A percentile compares a stretch with the other conserved stretches of the same genome.
Evolutionary conservation across 352 stramenopile genomes (phyloP).

Genomic region (Globisporangium uncinulatum): DNA sequence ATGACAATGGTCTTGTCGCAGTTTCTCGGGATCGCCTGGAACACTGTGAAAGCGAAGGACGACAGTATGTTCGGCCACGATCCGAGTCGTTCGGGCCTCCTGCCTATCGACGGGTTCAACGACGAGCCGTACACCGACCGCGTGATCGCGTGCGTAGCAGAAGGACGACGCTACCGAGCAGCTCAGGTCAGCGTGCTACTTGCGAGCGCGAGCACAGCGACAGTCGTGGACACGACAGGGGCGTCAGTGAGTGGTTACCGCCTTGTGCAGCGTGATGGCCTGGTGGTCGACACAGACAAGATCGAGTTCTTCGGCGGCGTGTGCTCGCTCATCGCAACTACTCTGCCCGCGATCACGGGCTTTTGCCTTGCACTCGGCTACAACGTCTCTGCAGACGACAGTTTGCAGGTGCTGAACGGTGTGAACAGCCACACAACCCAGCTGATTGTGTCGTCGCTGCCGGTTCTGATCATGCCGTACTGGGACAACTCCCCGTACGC

Average conservation of each 20-base stretch:
- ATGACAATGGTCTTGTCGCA: too few relatives aligned
- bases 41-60: not conserved
- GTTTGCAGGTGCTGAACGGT: constrained; percentile 18
- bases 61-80: not conserved
- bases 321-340: constrained; percentile 12
- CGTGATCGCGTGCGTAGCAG: constrained; percentile 32
- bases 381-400: constrained; percentile 20
- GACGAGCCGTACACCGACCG: constrained; percentile 48
- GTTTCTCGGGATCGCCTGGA: not conserved
- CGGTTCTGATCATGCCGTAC: constrained; percentile 13
- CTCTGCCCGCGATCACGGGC: constrained; percentile 15
- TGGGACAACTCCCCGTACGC: constrained; percentile 8
- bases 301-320: not conserved
- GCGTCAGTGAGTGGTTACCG: constrained; percentile 9
- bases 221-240: constrained; percentile 8
- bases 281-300: not conserved
- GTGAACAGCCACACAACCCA: constrained; percentile 4
- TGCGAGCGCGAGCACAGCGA: not conserved
- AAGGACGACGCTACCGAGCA: constrained; percentile 30
- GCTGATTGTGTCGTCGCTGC: constrained; percentile 7
- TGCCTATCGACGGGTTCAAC: constrained; percentile 24
- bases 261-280: constrained; percentile 4
- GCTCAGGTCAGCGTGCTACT: constrained; percentile 26
- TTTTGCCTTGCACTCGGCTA: constrained; percentile 18
- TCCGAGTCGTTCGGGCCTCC: constrained; percentile 1